Base-by-base conservation (phyloP, 768 basidiomycete genomes). In the Cytidiella melzeri region DNA sequence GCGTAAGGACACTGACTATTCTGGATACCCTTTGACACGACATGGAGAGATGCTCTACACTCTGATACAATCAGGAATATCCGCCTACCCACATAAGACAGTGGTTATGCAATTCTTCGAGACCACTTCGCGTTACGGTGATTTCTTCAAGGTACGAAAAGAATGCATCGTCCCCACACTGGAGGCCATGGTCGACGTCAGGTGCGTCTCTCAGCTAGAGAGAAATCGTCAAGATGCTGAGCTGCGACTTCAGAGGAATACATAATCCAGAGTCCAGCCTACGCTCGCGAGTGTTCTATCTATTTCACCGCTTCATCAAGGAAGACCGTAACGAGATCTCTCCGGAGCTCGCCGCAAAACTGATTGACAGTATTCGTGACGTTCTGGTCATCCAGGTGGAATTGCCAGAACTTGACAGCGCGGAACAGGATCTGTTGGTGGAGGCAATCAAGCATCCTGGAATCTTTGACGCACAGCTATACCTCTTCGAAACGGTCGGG, bases 121-220 rank as follows among this genome's bases (percentile, higher is more conserved):
- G 67, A 87, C 89, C 4, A 79, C 78, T 10, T 79, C 89, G n/a
- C 80, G 96, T 42, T 99, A 98, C 63, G 79, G 82, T 28, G 96
- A 98, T 59, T 98, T 99, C 65, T 98, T 97, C 82, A 92, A 89
- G 66, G 83, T 93, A 20, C 83, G 92, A 54, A 89, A 85, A 58
- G 87, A 91, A 49, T 90, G 84, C 57, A 89, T 97, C 45, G 73
- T 90, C 57, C 89, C 91, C 1, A 80, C 90, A 1, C 70, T 99
- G 26, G 86, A 92, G 58, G 88, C 88, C 10, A 89, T 99, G 77
- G 76, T 98, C 23, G 91, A 87, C 59, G 50, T 66, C 51, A 76
- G 90, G 93, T 93, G 62, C 52, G 84, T 68, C n/a, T n/a, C n/a
- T n/a, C n/a, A n/a, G n/a, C 27, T 43, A n/a, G 24, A 45, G 25